phyloP scores from a whole-genome alignment of 331 rosid species.

The Malus hybrid region DNA sequence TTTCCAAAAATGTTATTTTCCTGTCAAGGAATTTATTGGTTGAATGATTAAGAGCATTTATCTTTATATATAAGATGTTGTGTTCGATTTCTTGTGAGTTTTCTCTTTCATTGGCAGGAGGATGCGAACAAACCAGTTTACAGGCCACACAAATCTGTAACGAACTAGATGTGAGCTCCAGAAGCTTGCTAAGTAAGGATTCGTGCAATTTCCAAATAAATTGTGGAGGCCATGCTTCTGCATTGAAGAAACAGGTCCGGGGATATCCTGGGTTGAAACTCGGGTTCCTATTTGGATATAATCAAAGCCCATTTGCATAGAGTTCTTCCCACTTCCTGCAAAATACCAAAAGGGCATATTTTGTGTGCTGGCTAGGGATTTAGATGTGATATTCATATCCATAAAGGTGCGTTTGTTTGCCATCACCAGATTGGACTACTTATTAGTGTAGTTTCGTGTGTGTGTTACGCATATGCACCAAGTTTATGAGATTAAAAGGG shows the following conservation, averaged over 20 bases:
- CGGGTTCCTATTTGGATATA: background rate
- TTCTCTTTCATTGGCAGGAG: background rate
- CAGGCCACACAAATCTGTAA: background rate
- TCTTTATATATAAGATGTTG: background rate
- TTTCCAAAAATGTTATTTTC: too few species aligned
- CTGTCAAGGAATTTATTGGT: too few species aligned
- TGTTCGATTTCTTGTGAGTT: background rate
- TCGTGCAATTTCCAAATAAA: background rate
- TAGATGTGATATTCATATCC: too few species aligned
- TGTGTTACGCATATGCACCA: too few species aligned
- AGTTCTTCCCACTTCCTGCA: background rate
- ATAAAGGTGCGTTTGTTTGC: too few species aligned
- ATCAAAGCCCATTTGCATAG: background rate
- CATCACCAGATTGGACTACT: too few species aligned
- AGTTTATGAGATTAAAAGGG: too few species aligned
- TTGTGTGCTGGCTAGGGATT: background rate
- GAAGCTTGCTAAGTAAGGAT: background rate
- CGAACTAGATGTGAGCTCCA: background rate
- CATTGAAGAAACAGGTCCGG: background rate
- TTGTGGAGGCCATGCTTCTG: background rate
- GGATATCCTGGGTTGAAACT: background rate
- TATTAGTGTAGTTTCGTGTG: too few species aligned
- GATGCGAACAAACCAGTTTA: background rate
- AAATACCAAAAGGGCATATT: background rate
- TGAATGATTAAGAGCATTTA: background rate